phyloP scores from a whole-genome alignment of 176 grass and related monocot genomes.

The Oropetium thomaeum region DNA sequence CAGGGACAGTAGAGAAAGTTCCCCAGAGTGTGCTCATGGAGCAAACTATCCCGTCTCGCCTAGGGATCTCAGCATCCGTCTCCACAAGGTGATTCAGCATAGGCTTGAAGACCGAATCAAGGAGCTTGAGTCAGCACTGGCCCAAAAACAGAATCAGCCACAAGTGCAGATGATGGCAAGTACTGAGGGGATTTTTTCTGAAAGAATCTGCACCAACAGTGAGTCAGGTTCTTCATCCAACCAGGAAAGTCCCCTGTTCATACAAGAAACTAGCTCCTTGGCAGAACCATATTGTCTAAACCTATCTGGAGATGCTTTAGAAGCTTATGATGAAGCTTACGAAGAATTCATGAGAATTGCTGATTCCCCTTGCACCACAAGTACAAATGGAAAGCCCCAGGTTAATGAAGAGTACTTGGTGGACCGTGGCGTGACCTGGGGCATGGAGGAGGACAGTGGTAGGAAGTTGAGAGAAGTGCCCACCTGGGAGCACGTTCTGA shows the following conservation, averaged over 20 bases:
- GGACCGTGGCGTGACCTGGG: slow-evolving; percentile 47
- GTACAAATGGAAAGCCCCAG: slow-evolving; percentile 31
- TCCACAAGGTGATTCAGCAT: slow-evolving; percentile 76
- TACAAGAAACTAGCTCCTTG: slow-evolving; percentile 33
- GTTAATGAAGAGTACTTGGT: slow-evolving; percentile 41
- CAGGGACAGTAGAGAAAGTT: slow-evolving; percentile 50
- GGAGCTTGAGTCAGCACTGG: slow-evolving; percentile 71
- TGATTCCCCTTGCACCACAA: slow-evolving; percentile 41
- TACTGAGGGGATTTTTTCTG: slow-evolving; percentile 45
- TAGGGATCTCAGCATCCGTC: slow-evolving; percentile 71
- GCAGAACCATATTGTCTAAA: slow-evolving; percentile 68
- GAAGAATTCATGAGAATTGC: slow-evolving; percentile 71
- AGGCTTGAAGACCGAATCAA: slow-evolving; percentile 73
- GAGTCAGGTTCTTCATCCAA: slow-evolving; percentile 65
- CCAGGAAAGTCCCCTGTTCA: slow-evolving; percentile 56
- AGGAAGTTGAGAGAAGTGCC: slow-evolving; percentile 27
- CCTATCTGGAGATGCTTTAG: slow-evolving; percentile 68
- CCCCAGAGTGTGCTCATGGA: slow-evolving; percentile 40
- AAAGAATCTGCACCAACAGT: slow-evolving; percentile 64
- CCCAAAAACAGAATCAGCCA: slow-evolving; percentile 56
- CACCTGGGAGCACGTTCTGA: slow-evolving; percentile 13
- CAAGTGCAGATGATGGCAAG: slow-evolving; percentile 47
- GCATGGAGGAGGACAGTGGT: slow-evolving; percentile 41
- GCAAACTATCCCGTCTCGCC: slow-evolving; percentile 72
- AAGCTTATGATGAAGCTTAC: slow-evolving; percentile 85